Evolutionary conservation across 495 filamentous ascomycete genomes (phyloP).

Genomic region (Xylaria acuta): DNA sequence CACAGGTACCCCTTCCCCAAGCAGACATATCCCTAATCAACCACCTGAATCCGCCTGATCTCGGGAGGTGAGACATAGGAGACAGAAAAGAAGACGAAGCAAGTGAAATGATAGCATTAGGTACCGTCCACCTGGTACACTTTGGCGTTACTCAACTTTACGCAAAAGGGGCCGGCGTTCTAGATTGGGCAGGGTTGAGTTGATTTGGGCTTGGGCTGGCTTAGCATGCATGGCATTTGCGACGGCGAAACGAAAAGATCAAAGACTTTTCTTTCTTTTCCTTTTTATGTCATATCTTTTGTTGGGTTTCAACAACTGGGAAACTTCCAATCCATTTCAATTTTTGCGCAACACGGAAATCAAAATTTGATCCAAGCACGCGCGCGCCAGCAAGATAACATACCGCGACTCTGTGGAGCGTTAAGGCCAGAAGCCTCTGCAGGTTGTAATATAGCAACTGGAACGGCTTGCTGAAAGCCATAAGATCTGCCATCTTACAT

Average conservation of each 20-base stretch:
- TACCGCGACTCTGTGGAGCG: not conserved
- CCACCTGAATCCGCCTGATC: conserved; percentile 30
- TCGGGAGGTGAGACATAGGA: conserved; percentile 21
- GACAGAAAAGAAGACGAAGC: conserved; percentile 1
- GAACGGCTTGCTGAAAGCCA: not conserved
- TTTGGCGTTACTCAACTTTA: conserved; percentile 47
- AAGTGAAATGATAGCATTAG: conserved; percentile 21
- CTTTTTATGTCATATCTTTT: conserved; percentile 28
- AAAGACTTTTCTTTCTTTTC: conserved; percentile 15
- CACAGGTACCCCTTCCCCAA: conserved; percentile 82
- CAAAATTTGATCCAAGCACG: conserved; percentile 15
- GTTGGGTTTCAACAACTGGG: conserved; percentile 45
- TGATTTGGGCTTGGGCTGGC: conserved; percentile 17
- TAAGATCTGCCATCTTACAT: not conserved
- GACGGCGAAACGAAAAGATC: conserved; percentile 20
- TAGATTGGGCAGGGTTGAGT: conserved; percentile 23
- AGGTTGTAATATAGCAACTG: not conserved
- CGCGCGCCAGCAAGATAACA: not conserved
- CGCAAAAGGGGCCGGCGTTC: conserved; percentile 45
- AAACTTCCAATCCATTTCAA: conserved; percentile 22
- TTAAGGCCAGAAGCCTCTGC: not conserved
- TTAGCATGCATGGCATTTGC: conserved; percentile 32
- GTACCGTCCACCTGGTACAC: conserved; percentile 30
- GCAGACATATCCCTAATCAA: conserved; percentile 66
- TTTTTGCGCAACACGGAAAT: conserved; percentile 13